Conservation (phyloP, 805 yeast genomes). For the Lachancea sp. region DNA sequence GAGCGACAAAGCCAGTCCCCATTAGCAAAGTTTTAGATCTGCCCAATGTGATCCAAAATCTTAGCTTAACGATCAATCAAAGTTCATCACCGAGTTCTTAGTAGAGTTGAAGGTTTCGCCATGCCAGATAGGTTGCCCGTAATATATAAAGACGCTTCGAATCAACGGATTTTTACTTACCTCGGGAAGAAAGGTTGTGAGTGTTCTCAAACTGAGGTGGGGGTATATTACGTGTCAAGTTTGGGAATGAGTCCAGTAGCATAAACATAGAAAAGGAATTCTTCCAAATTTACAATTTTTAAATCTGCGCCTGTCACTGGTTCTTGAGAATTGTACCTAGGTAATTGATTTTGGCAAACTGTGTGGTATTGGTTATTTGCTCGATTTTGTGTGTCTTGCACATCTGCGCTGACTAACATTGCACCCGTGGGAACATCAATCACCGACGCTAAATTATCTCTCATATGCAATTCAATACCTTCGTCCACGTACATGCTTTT, state of each 20-base stretch:
- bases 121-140: constrained; percentile 37
- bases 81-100: constrained; percentile 23
- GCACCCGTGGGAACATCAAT: constrained; percentile 2
- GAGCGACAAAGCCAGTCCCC: constrained; percentile 38
- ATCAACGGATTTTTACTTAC: constrained; percentile 29
- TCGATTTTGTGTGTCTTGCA: constrained; percentile 7
- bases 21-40: constrained; percentile 25
- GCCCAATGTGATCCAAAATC: constrained; percentile 21
- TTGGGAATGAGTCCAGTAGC: constrained; percentile 37
- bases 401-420: background rate
- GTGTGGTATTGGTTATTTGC: constrained; percentile 5
- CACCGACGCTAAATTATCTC: constrained; percentile 2
- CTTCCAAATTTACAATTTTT: constrained; percentile 9
- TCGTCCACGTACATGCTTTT: background rate
- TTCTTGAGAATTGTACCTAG: constrained; percentile 1
- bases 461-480: constrained; percentile 1
- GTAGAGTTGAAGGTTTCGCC: constrained; percentile 26
- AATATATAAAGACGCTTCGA: constrained; percentile 34
- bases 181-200: constrained; percentile 37
- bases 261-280: constrained; percentile 32
- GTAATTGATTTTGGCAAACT: background rate
- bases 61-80: constrained; percentile 21
- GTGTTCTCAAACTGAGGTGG: constrained; percentile 37
- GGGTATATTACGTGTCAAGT: constrained; percentile 39
- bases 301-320: constrained; percentile 5